Evolutionary conservation across 495 filamentous ascomycete species (phyloP), one percentile per base, ranked within the genome.

Genomic region (Tuber aestivum): DNA sequence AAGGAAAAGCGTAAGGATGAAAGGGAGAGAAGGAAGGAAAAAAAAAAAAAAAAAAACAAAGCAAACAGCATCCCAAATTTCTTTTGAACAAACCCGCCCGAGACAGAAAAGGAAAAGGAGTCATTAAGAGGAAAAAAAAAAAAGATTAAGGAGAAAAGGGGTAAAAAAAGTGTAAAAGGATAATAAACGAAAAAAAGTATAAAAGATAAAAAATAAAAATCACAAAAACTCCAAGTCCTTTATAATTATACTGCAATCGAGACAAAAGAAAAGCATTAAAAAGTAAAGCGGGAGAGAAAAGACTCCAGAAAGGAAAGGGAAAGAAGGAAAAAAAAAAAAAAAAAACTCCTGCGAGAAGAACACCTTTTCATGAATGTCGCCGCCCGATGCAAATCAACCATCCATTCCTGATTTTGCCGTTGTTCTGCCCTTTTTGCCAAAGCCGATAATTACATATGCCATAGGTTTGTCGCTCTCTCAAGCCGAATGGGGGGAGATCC

Each of bases 331-430:
- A 56, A 27, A 10, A 56, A 10, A n/a, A 72, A 75, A 79, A 72
- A 70, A 76, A 74, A 73, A 79, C 78, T 77, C 76, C 77, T 48
- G 73, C 71, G 77, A 79, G 78, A 76, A 80, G 79, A 80, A 80
- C 74, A 76, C 78, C 65, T 74, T 68, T 77, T 75, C 72, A 77
- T 76, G 72, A 80, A 74, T 74, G 70, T 77, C 61, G 72, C 78
- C 70, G 70, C 75, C 76, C 78, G 42, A 73, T 79, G 78, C 78
- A 79, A 79, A 73, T 68, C 78, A 79, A 41, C 76, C 44, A 77
- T 79, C 77, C 78, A 77, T 40, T 77, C 73, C 76, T 41, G 70
- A 70, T 72, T 37, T 75, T 35, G 56, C 35, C 56, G 27, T 20
- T 65, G 71, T 75, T 68, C 76, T 45, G 56, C 32, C 71, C 74